Evolutionary conservation across 192 early-diverging fungal genomes (phyloP).

Genomic region (Entomortierella beljakovae): DNA sequence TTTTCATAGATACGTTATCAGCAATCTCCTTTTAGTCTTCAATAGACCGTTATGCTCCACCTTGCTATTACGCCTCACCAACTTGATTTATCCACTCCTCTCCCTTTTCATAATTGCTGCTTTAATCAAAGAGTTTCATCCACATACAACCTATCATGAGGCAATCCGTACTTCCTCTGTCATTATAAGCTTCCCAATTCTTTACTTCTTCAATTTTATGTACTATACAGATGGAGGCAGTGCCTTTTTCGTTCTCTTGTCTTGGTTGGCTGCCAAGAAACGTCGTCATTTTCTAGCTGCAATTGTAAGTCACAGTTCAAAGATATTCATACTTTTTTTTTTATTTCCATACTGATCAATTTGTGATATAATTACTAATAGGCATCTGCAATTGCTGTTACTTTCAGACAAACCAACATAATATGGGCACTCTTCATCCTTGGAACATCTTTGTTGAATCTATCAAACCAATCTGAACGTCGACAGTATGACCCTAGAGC

Average conservation of each 20-base stretch:
- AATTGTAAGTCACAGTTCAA: slow-evolving; percentile 54
- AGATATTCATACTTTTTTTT: not conserved
- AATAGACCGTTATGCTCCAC: slow-evolving; percentile 53
- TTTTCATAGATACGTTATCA: slow-evolving; percentile 43
- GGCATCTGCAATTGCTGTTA: slow-evolving; percentile 58
- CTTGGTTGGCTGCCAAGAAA: slow-evolving; percentile 67
- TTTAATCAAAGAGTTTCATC: slow-evolving; percentile 57
- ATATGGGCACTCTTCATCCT: slow-evolving; percentile 86
- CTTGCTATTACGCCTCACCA: slow-evolving; percentile 67
- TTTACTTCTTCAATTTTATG: slow-evolving; percentile 87
- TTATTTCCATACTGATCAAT: not conserved
- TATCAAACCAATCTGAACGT: slow-evolving; percentile 13
- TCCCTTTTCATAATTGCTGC: slow-evolving; percentile 59
- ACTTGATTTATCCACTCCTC: slow-evolving; percentile 72
- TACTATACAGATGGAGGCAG: slow-evolving; percentile 96
- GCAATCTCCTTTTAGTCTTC: slow-evolving; percentile 24
- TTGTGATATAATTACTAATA: not conserved
- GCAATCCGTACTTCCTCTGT: slow-evolving; percentile 51
- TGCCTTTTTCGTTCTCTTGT: slow-evolving; percentile 79
- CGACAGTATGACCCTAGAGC: slow-evolving; percentile 47
- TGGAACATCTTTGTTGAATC: slow-evolving; percentile 55
- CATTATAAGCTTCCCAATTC: slow-evolving; percentile 79
- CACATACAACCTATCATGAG: slow-evolving; percentile 11
- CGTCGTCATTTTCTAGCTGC: slow-evolving; percentile 64
- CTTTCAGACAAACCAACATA: slow-evolving; percentile 94